Conservation (phyloP, 2,329 filamentous ascomycete genomes). For the Microsporum ferrugineum region DNA sequence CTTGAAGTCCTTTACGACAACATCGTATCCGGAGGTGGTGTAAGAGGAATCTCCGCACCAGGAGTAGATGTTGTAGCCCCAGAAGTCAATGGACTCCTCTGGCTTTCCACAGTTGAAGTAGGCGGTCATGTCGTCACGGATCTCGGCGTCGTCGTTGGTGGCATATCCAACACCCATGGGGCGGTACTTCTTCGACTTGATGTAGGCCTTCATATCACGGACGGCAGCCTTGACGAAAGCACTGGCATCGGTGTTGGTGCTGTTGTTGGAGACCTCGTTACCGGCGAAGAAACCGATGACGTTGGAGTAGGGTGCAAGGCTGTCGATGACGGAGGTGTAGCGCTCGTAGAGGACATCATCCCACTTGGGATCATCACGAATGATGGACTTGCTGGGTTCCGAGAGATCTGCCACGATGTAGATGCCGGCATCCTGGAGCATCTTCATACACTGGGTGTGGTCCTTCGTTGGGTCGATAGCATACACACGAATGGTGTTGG, state of each 20-base stretch:
- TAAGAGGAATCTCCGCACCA: slow-evolving; percentile 88
- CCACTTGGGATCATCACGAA: slow-evolving; percentile 70
- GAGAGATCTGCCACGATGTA: slow-evolving; percentile 89
- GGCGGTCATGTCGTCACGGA: slow-evolving; percentile 68
- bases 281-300: slow-evolving; percentile 95
- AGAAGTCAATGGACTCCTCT: slow-evolving; percentile 73
- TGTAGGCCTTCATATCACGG: slow-evolving; percentile 90
- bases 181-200: slow-evolving; percentile 66
- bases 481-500: slow-evolving; percentile 92
- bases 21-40: slow-evolving; percentile 63
- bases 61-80: slow-evolving; percentile 99
- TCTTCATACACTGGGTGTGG: slow-evolving; percentile 74
- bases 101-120: slow-evolving; percentile 78
- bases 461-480: slow-evolving; percentile 69
- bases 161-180: slow-evolving; percentile 86
- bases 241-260: slow-evolving; percentile 78
- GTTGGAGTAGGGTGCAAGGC: slow-evolving; percentile 72
- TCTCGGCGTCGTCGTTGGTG: slow-evolving; percentile 79
- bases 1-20: slow-evolving; percentile 73
- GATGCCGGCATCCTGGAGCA: slow-evolving; percentile 75
- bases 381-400: slow-evolving; percentile 71
- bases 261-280: slow-evolving; percentile 88
- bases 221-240: slow-evolving; percentile 97
- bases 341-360: slow-evolving; percentile 63
- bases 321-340: slow-evolving; percentile 76